A percentile compares a stretch with the other conserved stretches of the same genome.
Conservation (phyloP, 2,329 filamentous ascomycete species). For the Berkeleyomyces basicola region DNA sequence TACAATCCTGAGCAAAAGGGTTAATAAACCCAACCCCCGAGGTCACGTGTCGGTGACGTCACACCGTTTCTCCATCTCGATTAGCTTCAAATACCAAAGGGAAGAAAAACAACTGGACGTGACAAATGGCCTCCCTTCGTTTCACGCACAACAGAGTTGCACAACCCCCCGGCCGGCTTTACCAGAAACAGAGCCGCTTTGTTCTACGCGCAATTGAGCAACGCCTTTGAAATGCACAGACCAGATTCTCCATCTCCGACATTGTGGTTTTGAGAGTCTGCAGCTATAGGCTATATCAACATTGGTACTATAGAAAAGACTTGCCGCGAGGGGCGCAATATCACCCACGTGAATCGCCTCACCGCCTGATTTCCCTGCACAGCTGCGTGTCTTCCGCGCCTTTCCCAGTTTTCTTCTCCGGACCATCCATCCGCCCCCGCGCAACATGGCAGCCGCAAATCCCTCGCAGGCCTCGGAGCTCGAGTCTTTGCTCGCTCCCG, state of each 20-base stretch:
- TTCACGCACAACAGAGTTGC: neutral
- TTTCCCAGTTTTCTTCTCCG: neutral
- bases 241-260: neutral
- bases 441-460: neutral
- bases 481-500: slow-evolving; percentile 2
- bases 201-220: neutral
- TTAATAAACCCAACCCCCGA: neutral
- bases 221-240: neutral
- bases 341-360: neutral
- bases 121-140: neutral
- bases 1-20: too few relatives aligned
- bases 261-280: neutral
- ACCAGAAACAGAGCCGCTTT: neutral
- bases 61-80: neutral
- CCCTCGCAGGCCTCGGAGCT: neutral
- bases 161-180: neutral
- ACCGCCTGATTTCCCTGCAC: neutral
- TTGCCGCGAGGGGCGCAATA: neutral
- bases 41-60: neutral
- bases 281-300: neutral
- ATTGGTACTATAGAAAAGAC: neutral
- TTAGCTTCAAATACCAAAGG: neutral
- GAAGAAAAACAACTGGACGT: neutral
- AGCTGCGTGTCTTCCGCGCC: neutral
- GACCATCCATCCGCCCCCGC: neutral